Evolutionary conservation across 331 rosid genomes (phyloP).

Genomic region (Prunus yedoensis): DNA sequence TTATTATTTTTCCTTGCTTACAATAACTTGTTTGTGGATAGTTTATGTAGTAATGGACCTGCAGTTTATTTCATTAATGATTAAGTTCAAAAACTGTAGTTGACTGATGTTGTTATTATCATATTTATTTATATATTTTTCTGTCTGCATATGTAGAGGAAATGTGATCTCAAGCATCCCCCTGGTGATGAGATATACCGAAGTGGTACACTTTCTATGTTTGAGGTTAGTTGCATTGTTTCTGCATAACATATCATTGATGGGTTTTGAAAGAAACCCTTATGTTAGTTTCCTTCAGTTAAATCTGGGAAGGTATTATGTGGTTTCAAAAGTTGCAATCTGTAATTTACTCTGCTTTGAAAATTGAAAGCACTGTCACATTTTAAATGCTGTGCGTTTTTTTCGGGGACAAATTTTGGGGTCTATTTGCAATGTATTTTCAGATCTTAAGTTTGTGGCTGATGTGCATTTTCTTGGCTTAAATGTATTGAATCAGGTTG

Average conservation of each 20-base stretch:
- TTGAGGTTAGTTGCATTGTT: conserved; percentile 64
- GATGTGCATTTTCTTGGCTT: conserved; percentile 5
- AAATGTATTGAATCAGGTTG: conserved; percentile 65
- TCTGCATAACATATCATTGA: neutral
- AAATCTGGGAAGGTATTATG: neutral
- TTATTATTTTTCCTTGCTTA: conserved; percentile 1
- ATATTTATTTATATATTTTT: neutral
- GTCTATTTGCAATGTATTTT: neutral
- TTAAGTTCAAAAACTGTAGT: neutral
- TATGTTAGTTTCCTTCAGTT: neutral
- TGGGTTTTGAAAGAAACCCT: neutral
- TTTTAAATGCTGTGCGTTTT: neutral
- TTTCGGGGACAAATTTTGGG: too few relatives aligned
- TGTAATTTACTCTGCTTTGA: neutral
- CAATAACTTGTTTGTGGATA: neutral
- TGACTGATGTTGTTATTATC: neutral
- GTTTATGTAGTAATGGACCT: neutral
- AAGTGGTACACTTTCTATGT: conserved; percentile 96
- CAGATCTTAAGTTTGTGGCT: conserved; percentile 11
- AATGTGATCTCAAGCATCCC: conserved; percentile 99
- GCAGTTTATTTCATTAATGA: neutral
- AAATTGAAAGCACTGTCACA: neutral
- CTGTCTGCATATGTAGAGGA: conserved; percentile 54
- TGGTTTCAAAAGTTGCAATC: conserved; percentile 3
- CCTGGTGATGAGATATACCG: conserved; percentile 99